These are phyloP conservation scores for Tuctoria greenei DNA, from an alignment of 176 grass and related monocot genomes.

Conservation along the genomic window DNA sequence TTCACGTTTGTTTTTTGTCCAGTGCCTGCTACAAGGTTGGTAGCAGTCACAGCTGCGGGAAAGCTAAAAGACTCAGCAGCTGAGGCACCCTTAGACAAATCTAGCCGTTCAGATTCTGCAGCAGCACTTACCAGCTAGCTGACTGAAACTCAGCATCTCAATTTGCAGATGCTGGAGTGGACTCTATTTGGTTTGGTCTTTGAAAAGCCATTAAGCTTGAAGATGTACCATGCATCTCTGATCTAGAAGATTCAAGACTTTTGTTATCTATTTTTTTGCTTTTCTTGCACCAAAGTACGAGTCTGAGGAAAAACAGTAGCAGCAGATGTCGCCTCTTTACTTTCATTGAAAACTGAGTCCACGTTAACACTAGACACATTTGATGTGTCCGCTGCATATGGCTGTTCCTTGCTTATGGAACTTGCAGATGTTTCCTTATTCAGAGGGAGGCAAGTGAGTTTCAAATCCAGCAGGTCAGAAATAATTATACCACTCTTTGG, in stretches of 20 bases:
- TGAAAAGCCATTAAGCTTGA: slow-evolving; percentile 28
- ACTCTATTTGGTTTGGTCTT: slow-evolving; percentile 40
- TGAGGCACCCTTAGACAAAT: slow-evolving; percentile 54
- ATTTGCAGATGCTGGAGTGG: slow-evolving; percentile 55
- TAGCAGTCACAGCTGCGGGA: slow-evolving; percentile 29
- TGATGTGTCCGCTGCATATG: slow-evolving; percentile 33
- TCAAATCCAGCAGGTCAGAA: slow-evolving; percentile 83
- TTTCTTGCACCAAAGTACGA: slow-evolving; percentile 34
- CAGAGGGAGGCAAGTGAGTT: slow-evolving; percentile 54
- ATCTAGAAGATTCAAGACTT: slow-evolving; percentile 37
- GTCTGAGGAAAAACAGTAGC: slow-evolving; percentile 26
- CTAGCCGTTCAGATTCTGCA: slow-evolving; percentile 36
- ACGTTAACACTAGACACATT: slow-evolving; percentile 58
- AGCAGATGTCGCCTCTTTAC: slow-evolving; percentile 50
- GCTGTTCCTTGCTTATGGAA: slow-evolving; percentile 33
- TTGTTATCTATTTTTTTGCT: slow-evolving; percentile 28
- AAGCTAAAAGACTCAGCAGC: slow-evolving; percentile 22
- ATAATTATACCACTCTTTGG: slow-evolving; percentile 56
- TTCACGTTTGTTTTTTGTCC: slow-evolving; percentile 41
- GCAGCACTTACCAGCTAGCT: slow-evolving; percentile 29
- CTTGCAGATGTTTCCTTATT: slow-evolving; percentile 39
- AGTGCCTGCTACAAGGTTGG: slow-evolving; percentile 23
- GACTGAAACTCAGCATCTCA: slow-evolving; percentile 85
- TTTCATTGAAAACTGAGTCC: slow-evolving; percentile 59
- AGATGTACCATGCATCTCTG: slow-evolving; percentile 20